phyloP scores from a whole-genome alignment of 768 basidiomycete species.

The Tulasnella sp. region DNA sequence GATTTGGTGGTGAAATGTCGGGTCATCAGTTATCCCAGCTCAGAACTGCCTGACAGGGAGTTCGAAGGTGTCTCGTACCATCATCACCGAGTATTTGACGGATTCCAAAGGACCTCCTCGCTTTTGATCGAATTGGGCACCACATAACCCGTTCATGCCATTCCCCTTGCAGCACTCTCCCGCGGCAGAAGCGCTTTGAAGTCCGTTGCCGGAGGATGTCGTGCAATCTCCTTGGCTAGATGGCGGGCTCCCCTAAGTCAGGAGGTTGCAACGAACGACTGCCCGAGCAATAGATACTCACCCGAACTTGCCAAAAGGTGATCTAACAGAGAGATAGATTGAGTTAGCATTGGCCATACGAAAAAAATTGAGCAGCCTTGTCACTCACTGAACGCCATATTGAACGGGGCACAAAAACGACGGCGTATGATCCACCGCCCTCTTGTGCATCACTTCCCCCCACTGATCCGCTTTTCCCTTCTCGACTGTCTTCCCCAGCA shows the following conservation, averaged over 20 bases:
- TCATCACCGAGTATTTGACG: neutral
- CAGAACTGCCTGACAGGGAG: too few relatives aligned
- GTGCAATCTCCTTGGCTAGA: neutral
- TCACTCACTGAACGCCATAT: constrained; percentile 16
- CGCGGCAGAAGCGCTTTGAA: neutral
- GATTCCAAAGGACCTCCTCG: neutral
- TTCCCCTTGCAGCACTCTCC: constrained; percentile 13
- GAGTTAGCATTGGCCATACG: neutral
- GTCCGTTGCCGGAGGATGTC: neutral
- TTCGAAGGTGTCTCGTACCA: neutral
- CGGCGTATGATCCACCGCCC: constrained; percentile 23
- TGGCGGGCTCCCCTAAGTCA: too few relatives aligned
- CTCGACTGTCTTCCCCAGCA: too few relatives aligned
- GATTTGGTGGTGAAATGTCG: neutral
- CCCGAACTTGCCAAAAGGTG: neutral
- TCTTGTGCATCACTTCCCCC: constrained; percentile 25
- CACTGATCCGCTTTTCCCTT: constrained; percentile 23
- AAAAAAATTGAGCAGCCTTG: neutral
- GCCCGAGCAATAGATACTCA: neutral
- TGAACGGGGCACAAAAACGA: constrained; percentile 24
- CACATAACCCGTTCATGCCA: neutral
- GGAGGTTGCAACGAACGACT: neutral
- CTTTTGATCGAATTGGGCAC: neutral
- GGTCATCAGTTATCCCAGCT: too few relatives aligned
- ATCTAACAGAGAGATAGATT: neutral